These are phyloP conservation scores for Pythium monospermum DNA, from an alignment of 352 stramenopile genomes.

Conservation along the genomic window DNA sequence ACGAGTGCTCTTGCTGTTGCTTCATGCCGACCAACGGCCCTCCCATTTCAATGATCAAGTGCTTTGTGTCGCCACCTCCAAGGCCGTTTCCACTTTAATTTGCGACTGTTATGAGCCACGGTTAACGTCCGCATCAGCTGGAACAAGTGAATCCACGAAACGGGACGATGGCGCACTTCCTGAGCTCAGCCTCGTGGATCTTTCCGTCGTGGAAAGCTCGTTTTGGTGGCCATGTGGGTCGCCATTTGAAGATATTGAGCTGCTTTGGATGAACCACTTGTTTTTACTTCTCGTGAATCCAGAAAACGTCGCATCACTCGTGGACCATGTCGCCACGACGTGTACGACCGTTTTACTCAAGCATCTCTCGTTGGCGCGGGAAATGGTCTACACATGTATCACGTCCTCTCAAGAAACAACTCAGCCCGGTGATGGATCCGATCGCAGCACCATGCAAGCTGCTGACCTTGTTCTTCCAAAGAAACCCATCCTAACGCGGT, in stretches of 20 bases:
- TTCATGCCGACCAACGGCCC: slow-evolving; percentile 38
- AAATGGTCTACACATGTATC: slow-evolving; percentile 53
- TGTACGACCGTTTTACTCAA: slow-evolving; percentile 73
- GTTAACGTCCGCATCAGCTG: slow-evolving; percentile 7
- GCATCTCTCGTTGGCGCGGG: slow-evolving; percentile 70
- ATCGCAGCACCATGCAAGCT: background rate
- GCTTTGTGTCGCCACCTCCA: slow-evolving; percentile 40
- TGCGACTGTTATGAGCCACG: slow-evolving; percentile 73
- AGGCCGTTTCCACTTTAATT: slow-evolving; percentile 67
- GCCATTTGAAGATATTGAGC: slow-evolving; percentile 25
- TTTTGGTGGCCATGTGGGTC: slow-evolving; percentile 76
- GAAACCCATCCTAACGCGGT: slow-evolving; percentile 52
- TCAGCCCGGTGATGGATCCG: no score
- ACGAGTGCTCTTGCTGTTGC: slow-evolving; percentile 53
- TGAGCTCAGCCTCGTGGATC: slow-evolving; percentile 65
- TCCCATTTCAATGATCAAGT: slow-evolving; percentile 49
- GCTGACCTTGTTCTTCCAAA: slow-evolving; percentile 2
- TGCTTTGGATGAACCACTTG: slow-evolving; percentile 69
- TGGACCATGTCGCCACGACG: slow-evolving; percentile 73
- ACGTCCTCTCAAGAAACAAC: no score
- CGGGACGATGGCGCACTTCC: slow-evolving; percentile 70
- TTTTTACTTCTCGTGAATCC: slow-evolving; percentile 63
- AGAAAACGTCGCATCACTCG: slow-evolving; percentile 48
- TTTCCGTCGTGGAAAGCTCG: slow-evolving; percentile 65
- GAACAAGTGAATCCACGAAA: slow-evolving; percentile 13